These are phyloP conservation scores for Metschnikowia arizonensis DNA, from an alignment of 805 yeast genomes.

Conservation along the genomic window DNA sequence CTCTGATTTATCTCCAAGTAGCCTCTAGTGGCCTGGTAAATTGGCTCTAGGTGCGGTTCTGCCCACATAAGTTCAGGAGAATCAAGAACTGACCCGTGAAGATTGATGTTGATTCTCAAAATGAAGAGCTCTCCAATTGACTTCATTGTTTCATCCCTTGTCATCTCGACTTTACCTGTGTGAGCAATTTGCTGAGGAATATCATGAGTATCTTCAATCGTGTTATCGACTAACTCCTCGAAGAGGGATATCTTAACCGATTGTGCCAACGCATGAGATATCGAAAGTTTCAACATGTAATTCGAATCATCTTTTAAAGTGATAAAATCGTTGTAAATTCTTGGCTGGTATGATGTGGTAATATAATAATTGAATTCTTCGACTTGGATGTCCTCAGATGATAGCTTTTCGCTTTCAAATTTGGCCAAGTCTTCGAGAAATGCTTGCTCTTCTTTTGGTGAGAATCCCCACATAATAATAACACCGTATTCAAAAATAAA, in stretches of 20 bases:
- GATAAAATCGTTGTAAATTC: constrained; percentile 92
- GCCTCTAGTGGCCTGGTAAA: constrained; percentile 95
- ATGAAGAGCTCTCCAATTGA: constrained; percentile 95
- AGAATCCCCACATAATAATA: constrained; percentile 95
- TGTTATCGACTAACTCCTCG: constrained; percentile 93
- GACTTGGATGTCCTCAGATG: constrained; percentile 86
- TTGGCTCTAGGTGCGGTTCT: constrained; percentile 96
- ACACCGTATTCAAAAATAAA: constrained; percentile 96
- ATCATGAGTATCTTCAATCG: constrained; percentile 95
- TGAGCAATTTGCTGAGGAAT: constrained; percentile 94
- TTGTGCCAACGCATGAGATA: constrained; percentile 94
- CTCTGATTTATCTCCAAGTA: constrained; percentile 93
- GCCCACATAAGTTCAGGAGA: constrained; percentile 99
- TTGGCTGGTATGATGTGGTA: constrained; percentile 90
- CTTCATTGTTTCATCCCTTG: constrained; percentile 92
- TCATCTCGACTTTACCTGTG: constrained; percentile 93
- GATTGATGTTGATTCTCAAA: constrained; percentile 71
- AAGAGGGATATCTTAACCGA: constrained; percentile 91
- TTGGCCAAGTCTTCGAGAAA: constrained; percentile 81
- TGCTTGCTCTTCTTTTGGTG: constrained; percentile 74
- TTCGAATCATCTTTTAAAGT: constrained; percentile 85
- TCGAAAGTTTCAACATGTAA: constrained; percentile 87
- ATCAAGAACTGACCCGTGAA: constrained; percentile 86
- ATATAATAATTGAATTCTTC: constrained; percentile 95
- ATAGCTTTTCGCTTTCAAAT: constrained; percentile 87